These are phyloP conservation scores for Penicilliopsis zonata DNA, from an alignment of 495 filamentous ascomycete genomes.

Conservation along the genomic window DNA sequence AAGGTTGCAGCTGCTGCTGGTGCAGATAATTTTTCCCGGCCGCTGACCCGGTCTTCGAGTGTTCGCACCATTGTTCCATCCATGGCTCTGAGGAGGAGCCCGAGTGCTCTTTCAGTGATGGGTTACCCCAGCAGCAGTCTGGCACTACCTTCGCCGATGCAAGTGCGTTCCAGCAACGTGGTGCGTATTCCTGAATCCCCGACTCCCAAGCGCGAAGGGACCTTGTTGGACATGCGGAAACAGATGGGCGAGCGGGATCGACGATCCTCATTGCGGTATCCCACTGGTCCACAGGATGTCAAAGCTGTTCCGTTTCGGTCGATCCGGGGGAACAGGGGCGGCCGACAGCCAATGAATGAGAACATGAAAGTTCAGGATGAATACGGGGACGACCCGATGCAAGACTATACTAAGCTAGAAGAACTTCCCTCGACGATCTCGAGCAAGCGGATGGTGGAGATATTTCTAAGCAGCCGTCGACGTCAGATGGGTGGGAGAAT, in stretches of 20 bases:
- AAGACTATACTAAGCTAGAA: constrained; percentile 10
- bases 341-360: constrained; percentile 18
- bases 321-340: constrained; percentile 11
- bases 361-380: constrained; percentile 16
- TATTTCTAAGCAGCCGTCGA: constrained; percentile 44
- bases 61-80: constrained; percentile 14
- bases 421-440: constrained; percentile 23
- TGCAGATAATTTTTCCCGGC: constrained; percentile 28
- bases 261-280: constrained; percentile 21
- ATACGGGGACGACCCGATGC: constrained; percentile 8
- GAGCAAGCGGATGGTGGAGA: constrained; percentile 47
- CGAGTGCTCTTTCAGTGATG: too few species aligned
- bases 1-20: too few species aligned
- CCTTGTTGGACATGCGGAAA: constrained; percentile 10
- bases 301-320: constrained; percentile 20
- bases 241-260: constrained; percentile 21
- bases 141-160: constrained; percentile 12
- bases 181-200: constrained; percentile 14
- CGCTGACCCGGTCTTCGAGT: constrained; percentile 23
- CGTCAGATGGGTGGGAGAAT: constrained; percentile 21
- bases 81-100: constrained; percentile 3
- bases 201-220: constrained; percentile 13
- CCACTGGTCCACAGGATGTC: constrained; percentile 13
- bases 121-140: too few species aligned
- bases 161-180: constrained; percentile 12